Conservation (phyloP, 2,329 filamentous ascomycete genomes). For the Hymenoscyphus infarciens region DNA sequence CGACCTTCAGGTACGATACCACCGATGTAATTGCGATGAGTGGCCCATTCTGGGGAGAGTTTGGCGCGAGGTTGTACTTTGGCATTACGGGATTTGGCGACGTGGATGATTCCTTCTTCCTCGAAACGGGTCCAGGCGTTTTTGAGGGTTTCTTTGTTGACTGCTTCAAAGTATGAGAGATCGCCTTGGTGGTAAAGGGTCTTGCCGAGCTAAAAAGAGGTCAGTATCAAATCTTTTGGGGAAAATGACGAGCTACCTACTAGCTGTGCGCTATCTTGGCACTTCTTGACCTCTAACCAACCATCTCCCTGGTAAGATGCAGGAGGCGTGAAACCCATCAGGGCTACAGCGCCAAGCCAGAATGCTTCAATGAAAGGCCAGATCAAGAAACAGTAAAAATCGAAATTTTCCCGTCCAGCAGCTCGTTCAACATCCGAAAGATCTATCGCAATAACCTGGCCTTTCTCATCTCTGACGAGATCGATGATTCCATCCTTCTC, state of each 20-base stretch:
- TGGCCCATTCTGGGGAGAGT: conserved; percentile 72
- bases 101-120: conserved; percentile 82
- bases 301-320: conserved; percentile 50
- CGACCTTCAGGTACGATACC: conserved; percentile 66
- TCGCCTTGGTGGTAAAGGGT: conserved; percentile 97
- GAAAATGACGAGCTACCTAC: conserved; percentile 47
- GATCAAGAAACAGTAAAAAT: conserved; percentile 98
- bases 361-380: conserved; percentile 97
- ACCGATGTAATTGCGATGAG: conserved; percentile 61
- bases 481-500: conserved; percentile 76
- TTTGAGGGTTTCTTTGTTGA: conserved; percentile 96
- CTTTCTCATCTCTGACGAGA: conserved; percentile 54
- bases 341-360: conserved; percentile 85
- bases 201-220: conserved; percentile 68
- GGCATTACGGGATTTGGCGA: conserved; percentile 63
- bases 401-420: conserved; percentile 86
- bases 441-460: conserved; percentile 63
- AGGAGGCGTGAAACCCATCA: conserved; percentile 83
- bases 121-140: conserved; percentile 87
- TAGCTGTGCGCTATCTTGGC: conserved; percentile 77
- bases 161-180: conserved; percentile 93
- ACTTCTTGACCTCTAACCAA: conserved; percentile 76
- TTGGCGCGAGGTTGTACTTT: conserved; percentile 61
- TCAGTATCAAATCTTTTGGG: conserved; percentile 25
- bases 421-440: conserved; percentile 72